phyloP scores from a whole-genome alignment of 2,329 filamentous ascomycete genomes.

The Iodosphaeria phyllophila region DNA sequence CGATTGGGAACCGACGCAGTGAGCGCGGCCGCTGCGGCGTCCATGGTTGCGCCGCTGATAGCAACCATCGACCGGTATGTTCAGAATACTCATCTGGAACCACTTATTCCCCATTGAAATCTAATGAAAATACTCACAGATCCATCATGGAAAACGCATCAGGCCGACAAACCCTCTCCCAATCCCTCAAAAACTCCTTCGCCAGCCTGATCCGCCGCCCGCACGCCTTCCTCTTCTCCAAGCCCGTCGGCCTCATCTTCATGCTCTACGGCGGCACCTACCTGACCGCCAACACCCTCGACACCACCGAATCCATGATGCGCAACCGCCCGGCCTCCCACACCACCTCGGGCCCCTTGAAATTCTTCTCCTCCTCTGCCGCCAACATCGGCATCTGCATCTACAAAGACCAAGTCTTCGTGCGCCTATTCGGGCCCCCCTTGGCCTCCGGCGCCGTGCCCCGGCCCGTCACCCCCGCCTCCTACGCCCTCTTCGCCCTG shows the following conservation, averaged over 20 bases:
- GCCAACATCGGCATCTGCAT: slow-evolving; percentile 75
- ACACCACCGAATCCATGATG: slow-evolving; percentile 55
- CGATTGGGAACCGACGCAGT: slow-evolving; percentile 49
- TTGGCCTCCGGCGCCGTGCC: slow-evolving; percentile 23
- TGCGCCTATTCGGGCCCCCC: slow-evolving; percentile 63
- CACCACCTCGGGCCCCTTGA: slow-evolving; percentile 56
- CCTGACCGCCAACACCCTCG: slow-evolving; percentile 69
- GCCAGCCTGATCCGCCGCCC: slow-evolving; percentile 37
- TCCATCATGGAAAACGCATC: slow-evolving; percentile 73
- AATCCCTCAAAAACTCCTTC: slow-evolving; percentile 41
- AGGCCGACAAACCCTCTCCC: slow-evolving; percentile 38
- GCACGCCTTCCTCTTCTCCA: slow-evolving; percentile 39
- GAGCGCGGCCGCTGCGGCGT: slow-evolving; percentile 53
- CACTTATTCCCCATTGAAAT: not conserved
- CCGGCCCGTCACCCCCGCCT: slow-evolving; percentile 45
- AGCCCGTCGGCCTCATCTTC: slow-evolving; percentile 51
- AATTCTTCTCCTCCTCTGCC: slow-evolving; percentile 65
- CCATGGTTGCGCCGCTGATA: slow-evolving; percentile 66
- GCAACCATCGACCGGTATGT: slow-evolving; percentile 68
- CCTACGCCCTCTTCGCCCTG: slow-evolving; percentile 61
- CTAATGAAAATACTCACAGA: slow-evolving; percentile 20
- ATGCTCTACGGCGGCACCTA: slow-evolving; percentile 79
- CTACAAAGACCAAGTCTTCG: slow-evolving; percentile 79
- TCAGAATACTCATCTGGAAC: slow-evolving; percentile 1
- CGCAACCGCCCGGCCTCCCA: slow-evolving; percentile 33